These are phyloP conservation scores for Hypoxylon sp. DNA, from an alignment of 2,329 filamentous ascomycete species.

Conservation along the genomic window DNA sequence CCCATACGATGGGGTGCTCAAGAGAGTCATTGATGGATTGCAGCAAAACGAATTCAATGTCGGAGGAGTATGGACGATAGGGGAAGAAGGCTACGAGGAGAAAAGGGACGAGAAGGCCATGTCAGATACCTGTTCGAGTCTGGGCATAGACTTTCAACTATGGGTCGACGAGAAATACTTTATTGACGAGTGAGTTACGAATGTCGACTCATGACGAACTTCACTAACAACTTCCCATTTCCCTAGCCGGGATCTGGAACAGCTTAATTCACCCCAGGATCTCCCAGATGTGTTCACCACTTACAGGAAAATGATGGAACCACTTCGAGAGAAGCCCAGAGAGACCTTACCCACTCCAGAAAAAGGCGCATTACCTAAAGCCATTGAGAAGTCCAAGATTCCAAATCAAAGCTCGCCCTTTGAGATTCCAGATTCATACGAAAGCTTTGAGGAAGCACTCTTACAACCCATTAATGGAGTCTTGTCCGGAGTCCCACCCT, in stretches of 20 bases:
- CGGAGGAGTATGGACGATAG: constrained; percentile 79
- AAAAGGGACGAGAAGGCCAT: constrained; percentile 72
- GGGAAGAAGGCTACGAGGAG: constrained; percentile 78
- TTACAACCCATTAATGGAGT: constrained; percentile 68
- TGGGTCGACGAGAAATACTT: constrained; percentile 84
- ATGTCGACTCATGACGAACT: background rate
- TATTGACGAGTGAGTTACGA: constrained; percentile 77
- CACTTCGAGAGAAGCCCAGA: constrained; percentile 75
- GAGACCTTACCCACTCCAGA: constrained; percentile 66
- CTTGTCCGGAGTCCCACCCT: constrained; percentile 64
- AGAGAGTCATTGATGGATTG: constrained; percentile 67
- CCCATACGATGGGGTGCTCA: constrained; percentile 68
- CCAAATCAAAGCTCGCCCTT: constrained; percentile 74
- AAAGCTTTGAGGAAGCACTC: constrained; percentile 67
- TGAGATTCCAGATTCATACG: constrained; percentile 67
- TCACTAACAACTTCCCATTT: constrained; percentile 5
- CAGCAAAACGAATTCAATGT: constrained; percentile 61
- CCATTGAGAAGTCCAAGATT: constrained; percentile 64
- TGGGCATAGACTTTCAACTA: constrained; percentile 70
- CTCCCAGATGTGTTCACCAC: constrained; percentile 82
- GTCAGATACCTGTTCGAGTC: constrained; percentile 63
- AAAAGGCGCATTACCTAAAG: constrained; percentile 66
- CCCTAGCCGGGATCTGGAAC: constrained; percentile 73
- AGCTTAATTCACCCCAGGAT: constrained; percentile 66
- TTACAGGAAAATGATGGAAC: constrained; percentile 80